phyloP scores from a whole-genome alignment of 805 yeast species.

The Wickerhamomyces tratensis region DNA sequence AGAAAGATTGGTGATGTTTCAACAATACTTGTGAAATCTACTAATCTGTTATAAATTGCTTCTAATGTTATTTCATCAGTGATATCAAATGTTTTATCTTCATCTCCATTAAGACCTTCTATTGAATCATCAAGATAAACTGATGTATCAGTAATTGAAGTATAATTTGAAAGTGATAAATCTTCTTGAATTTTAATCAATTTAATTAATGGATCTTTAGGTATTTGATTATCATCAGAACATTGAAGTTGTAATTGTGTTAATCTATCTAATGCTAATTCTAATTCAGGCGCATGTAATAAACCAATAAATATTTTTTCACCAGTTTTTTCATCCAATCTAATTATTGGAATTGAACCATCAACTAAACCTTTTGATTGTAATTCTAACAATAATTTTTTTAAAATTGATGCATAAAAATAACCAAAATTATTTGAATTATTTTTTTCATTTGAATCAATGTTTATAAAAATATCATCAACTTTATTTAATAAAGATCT shows the following conservation, averaged over 20 bases:
- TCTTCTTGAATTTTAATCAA: neutral
- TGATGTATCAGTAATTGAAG: too few species aligned
- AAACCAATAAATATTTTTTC: constrained; percentile 28
- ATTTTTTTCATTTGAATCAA: constrained; percentile 7
- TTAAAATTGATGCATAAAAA: constrained; percentile 23
- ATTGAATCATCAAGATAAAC: too few species aligned
- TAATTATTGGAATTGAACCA: constrained; percentile 42
- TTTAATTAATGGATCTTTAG: neutral
- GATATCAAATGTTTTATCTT: too few species aligned
- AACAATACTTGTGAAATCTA: constrained; percentile 31
- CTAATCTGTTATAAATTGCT: constrained; percentile 14
- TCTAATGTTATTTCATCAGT: too few species aligned
- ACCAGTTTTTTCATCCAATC: constrained; percentile 11
- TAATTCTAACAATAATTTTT: constrained; percentile 25
- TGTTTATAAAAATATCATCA: constrained; percentile 5
- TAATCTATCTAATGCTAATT: constrained; percentile 34
- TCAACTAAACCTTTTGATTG: constrained; percentile 35
- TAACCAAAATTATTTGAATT: constrained; percentile 28
- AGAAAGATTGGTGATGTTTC: constrained; percentile 38
- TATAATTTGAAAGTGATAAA: too few species aligned
- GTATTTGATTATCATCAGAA: too few species aligned
- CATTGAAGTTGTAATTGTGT: too few species aligned
- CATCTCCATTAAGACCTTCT: too few species aligned
- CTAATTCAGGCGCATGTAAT: constrained; percentile 40
- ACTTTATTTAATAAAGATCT: constrained; percentile 27